Evolutionary conservation across 2,329 filamentous ascomycete genomes (phyloP).

Genomic region (Ceratocystis variospora): DNA sequence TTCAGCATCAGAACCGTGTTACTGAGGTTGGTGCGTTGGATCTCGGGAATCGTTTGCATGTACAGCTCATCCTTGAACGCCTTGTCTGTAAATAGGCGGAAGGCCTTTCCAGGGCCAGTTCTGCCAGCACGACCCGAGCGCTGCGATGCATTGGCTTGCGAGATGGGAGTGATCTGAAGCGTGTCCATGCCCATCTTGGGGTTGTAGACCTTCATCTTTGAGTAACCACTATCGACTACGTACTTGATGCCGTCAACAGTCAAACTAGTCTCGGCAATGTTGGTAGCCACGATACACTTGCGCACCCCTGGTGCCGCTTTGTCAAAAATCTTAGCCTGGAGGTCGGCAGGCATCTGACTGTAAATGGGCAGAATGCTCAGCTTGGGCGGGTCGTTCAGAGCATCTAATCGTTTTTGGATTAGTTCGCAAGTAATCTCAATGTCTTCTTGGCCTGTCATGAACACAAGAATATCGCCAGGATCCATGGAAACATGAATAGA

Average conservation of each 20-base stretch:
- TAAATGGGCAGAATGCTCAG: constrained; percentile 94
- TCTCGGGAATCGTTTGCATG: constrained; percentile 91
- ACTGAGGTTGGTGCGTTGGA: constrained; percentile 87
- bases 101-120: constrained; percentile 90
- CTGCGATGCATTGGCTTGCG: constrained; percentile 89
- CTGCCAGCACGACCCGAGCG: constrained; percentile 85
- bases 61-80: constrained; percentile 95
- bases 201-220: constrained; percentile 97
- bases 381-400: constrained; percentile 87
- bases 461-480: constrained; percentile 84
- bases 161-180: constrained; percentile 92
- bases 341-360: constrained; percentile 96
- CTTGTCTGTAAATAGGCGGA: constrained; percentile 83
- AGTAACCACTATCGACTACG: constrained; percentile 90
- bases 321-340: constrained; percentile 97
- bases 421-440: constrained; percentile 95
- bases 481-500: constrained; percentile 94
- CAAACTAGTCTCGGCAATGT: constrained; percentile 94
- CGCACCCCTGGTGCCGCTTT: constrained; percentile 76
- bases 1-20: constrained; percentile 93
- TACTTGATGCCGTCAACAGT: constrained; percentile 99
- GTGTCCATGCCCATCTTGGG: constrained; percentile 99
- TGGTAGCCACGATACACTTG: constrained; percentile 96
- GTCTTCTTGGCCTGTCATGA: constrained; percentile 98
- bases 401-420: constrained; percentile 70